A percentile compares a stretch with the other conserved stretches of the same genome.
phyloP scores from a whole-genome alignment of 2,329 filamentous ascomycete genomes.

The Diatrype stigma region DNA sequence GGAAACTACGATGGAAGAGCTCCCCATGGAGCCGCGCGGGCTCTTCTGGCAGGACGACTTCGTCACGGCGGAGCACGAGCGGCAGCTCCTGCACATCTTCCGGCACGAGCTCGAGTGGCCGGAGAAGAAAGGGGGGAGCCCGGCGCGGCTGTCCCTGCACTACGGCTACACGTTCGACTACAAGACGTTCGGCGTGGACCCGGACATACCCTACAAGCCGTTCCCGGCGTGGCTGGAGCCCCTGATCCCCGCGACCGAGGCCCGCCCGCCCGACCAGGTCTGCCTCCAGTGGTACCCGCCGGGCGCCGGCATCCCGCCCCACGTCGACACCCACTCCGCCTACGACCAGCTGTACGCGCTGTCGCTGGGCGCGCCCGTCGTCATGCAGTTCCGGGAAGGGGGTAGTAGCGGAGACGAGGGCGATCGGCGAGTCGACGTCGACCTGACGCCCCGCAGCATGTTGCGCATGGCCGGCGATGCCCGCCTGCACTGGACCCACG shows the following conservation, averaged over 20 bases:
- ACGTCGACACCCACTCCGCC: slow-evolving; percentile 53
- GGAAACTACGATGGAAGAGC: too few species aligned
- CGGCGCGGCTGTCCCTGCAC: slow-evolving; percentile 43
- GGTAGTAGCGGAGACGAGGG: too few species aligned
- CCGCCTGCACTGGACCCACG: slow-evolving; percentile 52
- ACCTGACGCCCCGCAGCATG: slow-evolving; percentile 45
- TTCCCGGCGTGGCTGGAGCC: slow-evolving; percentile 49
- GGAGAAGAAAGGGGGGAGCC: slow-evolving; percentile 32
- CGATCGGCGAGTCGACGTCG: slow-evolving; percentile 31
- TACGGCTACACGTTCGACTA: slow-evolving; percentile 57
- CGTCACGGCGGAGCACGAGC: slow-evolving; percentile 41
- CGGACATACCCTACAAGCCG: slow-evolving; percentile 41
- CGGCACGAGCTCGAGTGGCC: slow-evolving; percentile 43
- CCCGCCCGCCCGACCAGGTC: slow-evolving; percentile 50
- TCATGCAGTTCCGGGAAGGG: slow-evolving; percentile 25
- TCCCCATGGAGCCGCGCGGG: slow-evolving; percentile 29
- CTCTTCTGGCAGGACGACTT: slow-evolving; percentile 44
- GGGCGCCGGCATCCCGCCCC: slow-evolving; percentile 56
- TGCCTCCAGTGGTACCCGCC: slow-evolving; percentile 55
- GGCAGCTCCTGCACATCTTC: slow-evolving; percentile 40
- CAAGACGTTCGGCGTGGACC: slow-evolving; percentile 53
- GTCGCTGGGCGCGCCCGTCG: slow-evolving; percentile 17
- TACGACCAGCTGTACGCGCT: slow-evolving; percentile 29
- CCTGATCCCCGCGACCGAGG: slow-evolving; percentile 41
- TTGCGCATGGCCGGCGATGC: slow-evolving; percentile 47